Evolutionary conservation across 495 filamentous ascomycete species (phyloP).

Genomic region (Penicillium mononematosum): DNA sequence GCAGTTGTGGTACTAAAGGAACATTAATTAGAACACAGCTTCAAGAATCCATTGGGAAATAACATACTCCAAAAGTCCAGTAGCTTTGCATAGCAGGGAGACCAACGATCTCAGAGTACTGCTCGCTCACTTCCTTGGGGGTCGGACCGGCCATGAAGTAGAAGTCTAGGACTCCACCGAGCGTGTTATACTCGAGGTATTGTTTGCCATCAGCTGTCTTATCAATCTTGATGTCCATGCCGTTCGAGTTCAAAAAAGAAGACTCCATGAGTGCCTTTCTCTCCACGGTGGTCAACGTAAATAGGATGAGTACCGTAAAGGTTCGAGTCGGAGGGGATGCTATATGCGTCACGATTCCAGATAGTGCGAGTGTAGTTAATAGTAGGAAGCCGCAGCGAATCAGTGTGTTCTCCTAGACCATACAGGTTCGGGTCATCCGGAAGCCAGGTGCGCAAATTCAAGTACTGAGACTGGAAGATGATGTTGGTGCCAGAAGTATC

Average conservation of each 20-base stretch:
- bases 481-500: constrained; percentile 67
- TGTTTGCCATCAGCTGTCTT: constrained; percentile 59
- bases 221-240: constrained; percentile 85
- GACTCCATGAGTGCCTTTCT: constrained; percentile 71
- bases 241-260: constrained; percentile 78
- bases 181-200: constrained; percentile 80
- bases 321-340: constrained; percentile 65
- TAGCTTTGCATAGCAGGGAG: constrained; percentile 78
- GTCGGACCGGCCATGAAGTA: constrained; percentile 78
- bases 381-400: constrained; percentile 68
- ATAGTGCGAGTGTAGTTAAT: constrained; percentile 76
- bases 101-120: constrained; percentile 72
- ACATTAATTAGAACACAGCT: constrained; percentile 1
- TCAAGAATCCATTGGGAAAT: background rate
- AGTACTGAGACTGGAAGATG: constrained; percentile 77
- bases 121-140: constrained; percentile 67
- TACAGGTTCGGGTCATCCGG: constrained; percentile 70
- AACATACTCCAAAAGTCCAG: constrained; percentile 68
- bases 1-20: constrained; percentile 68
- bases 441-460: constrained; percentile 67
- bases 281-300: constrained; percentile 74
- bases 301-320: constrained; percentile 82
- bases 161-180: constrained; percentile 80
- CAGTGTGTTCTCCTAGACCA: constrained; percentile 77
- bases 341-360: constrained; percentile 75